Conservation (phyloP, 805 yeast genomes). For the Barnettozyma salicaria region DNA sequence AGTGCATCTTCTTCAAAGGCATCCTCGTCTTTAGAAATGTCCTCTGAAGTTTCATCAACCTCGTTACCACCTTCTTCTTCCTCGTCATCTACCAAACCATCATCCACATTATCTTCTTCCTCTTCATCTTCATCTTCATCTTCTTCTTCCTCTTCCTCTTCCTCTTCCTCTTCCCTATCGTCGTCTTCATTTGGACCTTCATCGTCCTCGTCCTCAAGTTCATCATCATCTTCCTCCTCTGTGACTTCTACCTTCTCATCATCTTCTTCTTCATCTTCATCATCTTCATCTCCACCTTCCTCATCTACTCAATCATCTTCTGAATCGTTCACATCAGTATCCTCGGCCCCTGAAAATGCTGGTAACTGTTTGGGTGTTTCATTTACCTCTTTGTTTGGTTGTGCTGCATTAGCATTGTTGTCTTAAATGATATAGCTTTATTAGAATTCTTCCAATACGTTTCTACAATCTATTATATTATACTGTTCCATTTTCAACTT, state of each 20-base stretch:
- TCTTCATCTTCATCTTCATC: slow-evolving; percentile 23
- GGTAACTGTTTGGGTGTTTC: slow-evolving; percentile 4
- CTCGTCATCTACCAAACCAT: slow-evolving; percentile 25
- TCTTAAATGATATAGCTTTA: not conserved
- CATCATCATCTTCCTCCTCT: slow-evolving; percentile 20
- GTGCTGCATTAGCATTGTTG: slow-evolving; percentile 2
- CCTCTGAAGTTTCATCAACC: too few species aligned
- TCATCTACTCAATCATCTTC: slow-evolving; percentile 16
- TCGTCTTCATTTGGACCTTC: slow-evolving; percentile 21
- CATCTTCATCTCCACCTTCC: slow-evolving; percentile 17
- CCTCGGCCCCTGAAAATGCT: slow-evolving; percentile 6
- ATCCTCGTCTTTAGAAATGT: slow-evolving; percentile 16
- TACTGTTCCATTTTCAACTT: too few species aligned
- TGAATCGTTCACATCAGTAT: slow-evolving; percentile 6
- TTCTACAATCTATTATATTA: too few species aligned
- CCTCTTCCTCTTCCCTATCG: slow-evolving; percentile 22
- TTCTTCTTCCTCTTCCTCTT: slow-evolving; percentile 20
- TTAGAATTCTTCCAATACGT: too few species aligned
- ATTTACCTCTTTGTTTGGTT: slow-evolving; percentile 1
- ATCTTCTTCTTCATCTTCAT: slow-evolving; percentile 18
- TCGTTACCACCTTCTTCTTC: slow-evolving; percentile 27
- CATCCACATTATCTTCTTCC: slow-evolving; percentile 24
- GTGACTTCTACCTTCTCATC: slow-evolving; percentile 15
- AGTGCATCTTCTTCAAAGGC: slow-evolving; percentile 11
- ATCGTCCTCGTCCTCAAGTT: slow-evolving; percentile 16